Percentiles rank a stretch among this genome's conserved stretches.
Evolutionary conservation across 2,329 filamentous ascomycete species (phyloP).

Genomic region (Pseudogymnoascus sp.): DNA sequence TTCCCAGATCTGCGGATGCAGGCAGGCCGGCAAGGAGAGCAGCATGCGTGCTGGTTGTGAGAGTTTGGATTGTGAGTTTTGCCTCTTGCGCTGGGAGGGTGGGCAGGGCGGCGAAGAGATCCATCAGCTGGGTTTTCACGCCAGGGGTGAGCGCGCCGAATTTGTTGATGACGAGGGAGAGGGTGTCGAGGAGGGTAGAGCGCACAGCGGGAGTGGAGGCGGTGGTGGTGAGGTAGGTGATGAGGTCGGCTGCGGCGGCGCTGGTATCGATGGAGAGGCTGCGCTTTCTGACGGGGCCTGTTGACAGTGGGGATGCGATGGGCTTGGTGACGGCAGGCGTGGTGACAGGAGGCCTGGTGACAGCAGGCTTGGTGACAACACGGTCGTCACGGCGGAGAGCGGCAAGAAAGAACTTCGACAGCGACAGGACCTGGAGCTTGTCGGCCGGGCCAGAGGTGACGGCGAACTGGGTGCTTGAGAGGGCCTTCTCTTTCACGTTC

Average conservation of each 20-base stretch:
- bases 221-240: not conserved
- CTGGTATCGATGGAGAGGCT: not conserved
- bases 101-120: slow-evolving; percentile 15
- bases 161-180: slow-evolving; percentile 26
- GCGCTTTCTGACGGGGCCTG: not conserved
- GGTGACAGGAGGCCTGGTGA: not conserved
- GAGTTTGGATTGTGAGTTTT: slow-evolving; percentile 12
- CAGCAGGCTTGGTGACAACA: not conserved
- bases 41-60: slow-evolving; percentile 24
- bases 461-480: too few species aligned
- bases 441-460: not conserved
- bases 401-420: not conserved
- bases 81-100: not conserved
- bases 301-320: not conserved
- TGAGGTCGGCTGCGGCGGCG: not conserved
- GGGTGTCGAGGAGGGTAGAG: slow-evolving; percentile 16
- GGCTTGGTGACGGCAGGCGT: not conserved
- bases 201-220: not conserved
- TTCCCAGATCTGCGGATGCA: slow-evolving; percentile 13
- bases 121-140: not conserved
- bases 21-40: slow-evolving; percentile 19
- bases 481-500: too few species aligned
- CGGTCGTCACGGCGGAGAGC: not conserved
- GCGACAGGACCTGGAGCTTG: not conserved
- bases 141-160: slow-evolving; percentile 17